Conservation (phyloP, 2,329 filamentous ascomycete species). For the Talaromyces sp. region DNA sequence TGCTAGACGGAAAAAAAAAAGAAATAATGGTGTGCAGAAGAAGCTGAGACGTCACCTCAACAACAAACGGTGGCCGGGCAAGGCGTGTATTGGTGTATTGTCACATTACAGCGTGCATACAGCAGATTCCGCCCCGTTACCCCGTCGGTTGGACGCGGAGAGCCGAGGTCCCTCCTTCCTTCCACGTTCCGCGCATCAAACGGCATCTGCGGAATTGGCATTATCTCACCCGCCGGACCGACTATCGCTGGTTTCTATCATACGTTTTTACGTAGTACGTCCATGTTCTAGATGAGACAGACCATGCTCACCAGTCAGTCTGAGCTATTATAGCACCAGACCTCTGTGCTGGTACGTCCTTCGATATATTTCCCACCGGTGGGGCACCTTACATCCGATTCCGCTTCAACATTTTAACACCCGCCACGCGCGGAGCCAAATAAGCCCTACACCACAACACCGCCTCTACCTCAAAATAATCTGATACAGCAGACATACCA, state of each 20-base stretch:
- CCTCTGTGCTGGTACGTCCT: no score
- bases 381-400: neutral
- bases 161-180: slow-evolving; percentile 8
- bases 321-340: no score
- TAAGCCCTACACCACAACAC: neutral
- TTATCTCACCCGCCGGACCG: neutral
- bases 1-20: neutral
- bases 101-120: neutral
- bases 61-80: neutral
- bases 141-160: slow-evolving; percentile 21
- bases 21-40: neutral
- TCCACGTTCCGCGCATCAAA: neutral
- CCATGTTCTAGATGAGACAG: neutral
- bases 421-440: neutral
- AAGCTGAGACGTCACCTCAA: neutral
- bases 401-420: neutral
- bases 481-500: neutral
- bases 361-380: neutral
- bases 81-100: neutral
- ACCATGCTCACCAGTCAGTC: no score
- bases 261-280: no score
- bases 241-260: neutral
- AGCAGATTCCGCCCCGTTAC: neutral
- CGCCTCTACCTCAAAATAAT: neutral
- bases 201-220: slow-evolving; percentile 6